phyloP scores from a whole-genome alignment of 148 eudicot genomes.

The Persicaria tinctoria region DNA sequence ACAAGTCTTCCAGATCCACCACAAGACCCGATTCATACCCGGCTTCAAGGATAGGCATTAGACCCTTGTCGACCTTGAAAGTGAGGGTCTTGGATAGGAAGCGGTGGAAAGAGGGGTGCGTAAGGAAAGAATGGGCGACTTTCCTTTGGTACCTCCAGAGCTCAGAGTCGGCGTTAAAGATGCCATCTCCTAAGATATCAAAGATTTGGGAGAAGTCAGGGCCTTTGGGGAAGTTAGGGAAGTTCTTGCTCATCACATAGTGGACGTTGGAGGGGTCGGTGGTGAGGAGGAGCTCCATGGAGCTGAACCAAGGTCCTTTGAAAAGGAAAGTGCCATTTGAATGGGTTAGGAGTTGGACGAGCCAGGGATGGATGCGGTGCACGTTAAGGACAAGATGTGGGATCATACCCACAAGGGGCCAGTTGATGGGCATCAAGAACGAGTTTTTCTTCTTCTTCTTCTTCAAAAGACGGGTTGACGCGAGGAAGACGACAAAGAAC shows the following conservation, averaged over 20 bases:
- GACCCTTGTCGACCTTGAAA: conserved; percentile 22
- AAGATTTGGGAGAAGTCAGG: conserved; percentile 22
- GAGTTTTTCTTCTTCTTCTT: not conserved
- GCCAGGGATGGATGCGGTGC: conserved; percentile 3
- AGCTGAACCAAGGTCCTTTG: conserved; percentile 36
- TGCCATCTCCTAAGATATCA: conserved; percentile 37
- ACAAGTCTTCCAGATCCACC: conserved; percentile 36
- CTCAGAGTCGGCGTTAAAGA: conserved; percentile 32
- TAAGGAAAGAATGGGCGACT: conserved; percentile 18
- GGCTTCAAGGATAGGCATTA: conserved; percentile 25
- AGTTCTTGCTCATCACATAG: conserved; percentile 30
- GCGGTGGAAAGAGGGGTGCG: conserved; percentile 18
- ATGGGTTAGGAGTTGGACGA: not conserved
- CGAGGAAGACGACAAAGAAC: not conserved
- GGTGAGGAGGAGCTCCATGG: conserved; percentile 30
- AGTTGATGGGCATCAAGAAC: not conserved
- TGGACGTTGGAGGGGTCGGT: conserved; percentile 30
- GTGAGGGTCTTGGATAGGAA: conserved; percentile 15
- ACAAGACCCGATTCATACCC: conserved; percentile 6
- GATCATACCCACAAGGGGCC: conserved; percentile 6
- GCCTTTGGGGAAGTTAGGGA: conserved; percentile 36
- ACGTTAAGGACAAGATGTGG: conserved; percentile 1
- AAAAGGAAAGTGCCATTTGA: conserved; percentile 21
- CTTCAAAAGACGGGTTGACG: not conserved
- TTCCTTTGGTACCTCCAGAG: conserved; percentile 29